These are phyloP conservation scores for Botrytis elliptica DNA, from an alignment of 2,329 filamentous ascomycete species.

Conservation along the genomic window DNA sequence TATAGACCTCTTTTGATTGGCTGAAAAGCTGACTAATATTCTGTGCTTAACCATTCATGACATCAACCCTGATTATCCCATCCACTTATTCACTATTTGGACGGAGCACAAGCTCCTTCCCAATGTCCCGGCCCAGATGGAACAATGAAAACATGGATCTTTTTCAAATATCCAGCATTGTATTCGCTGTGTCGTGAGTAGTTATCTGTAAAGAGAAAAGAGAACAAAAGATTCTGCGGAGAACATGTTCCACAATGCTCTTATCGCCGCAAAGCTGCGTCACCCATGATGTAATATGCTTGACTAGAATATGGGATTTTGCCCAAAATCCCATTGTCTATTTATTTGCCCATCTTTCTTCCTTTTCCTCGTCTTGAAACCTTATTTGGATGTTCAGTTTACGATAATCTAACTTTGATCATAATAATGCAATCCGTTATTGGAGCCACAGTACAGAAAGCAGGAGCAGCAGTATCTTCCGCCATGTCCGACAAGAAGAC, in stretches of 20 bases:
- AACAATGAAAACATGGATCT: neutral
- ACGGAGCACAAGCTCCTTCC: neutral
- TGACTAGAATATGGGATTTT: neutral
- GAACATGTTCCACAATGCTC: neutral
- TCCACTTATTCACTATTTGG: neutral
- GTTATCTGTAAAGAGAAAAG: neutral
- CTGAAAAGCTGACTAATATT: neutral
- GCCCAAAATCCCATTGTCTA: neutral
- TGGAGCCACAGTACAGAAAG: conserved; percentile 26
- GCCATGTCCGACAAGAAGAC: conserved; percentile 36
- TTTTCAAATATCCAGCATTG: neutral
- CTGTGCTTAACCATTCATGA: neutral
- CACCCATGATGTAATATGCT: conserved; percentile 1
- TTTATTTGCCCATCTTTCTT: neutral
- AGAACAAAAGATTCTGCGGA: neutral
- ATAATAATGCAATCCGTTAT: conserved; percentile 18
- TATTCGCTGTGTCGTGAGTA: neutral
- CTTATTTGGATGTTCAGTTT: neutral
- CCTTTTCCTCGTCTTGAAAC: neutral
- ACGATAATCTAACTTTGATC: neutral
- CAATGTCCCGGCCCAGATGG: neutral
- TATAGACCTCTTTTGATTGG: neutral
- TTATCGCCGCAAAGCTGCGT: neutral
- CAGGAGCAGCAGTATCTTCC: conserved; percentile 29
- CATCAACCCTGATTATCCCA: neutral